Percentiles rank a stretch among this genome's conserved stretches.
Evolutionary conservation across 2,329 filamentous ascomycete genomes (phyloP).

Genomic region (Westerdykella sp.): DNA sequence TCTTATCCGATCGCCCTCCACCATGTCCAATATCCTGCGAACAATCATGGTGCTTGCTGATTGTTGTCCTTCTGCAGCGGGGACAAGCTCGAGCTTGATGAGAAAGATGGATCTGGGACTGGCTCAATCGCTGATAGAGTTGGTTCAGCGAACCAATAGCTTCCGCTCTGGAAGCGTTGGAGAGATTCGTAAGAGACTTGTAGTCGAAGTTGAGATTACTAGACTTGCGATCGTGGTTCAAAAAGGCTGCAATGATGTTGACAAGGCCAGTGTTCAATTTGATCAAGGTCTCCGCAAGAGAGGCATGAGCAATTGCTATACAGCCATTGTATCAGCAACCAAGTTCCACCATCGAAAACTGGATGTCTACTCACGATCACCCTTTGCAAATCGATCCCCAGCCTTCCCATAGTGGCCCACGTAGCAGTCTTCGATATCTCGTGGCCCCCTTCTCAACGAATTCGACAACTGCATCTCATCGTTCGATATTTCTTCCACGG

Average conservation of each 20-base stretch:
- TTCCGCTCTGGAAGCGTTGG: constrained; percentile 42
- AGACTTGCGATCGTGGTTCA: constrained; percentile 31
- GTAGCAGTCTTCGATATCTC: constrained; percentile 41
- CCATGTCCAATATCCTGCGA: constrained; percentile 5
- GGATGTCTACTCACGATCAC: constrained; percentile 37
- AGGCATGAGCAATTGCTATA: constrained; percentile 41
- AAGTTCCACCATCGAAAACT: constrained; percentile 1
- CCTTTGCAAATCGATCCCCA: constrained; percentile 38
- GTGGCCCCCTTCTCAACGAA: constrained; percentile 37
- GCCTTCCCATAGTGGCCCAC: constrained; percentile 32
- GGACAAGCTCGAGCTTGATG: constrained; percentile 16
- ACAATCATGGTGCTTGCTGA: constrained; percentile 16
- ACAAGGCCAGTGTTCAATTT: constrained; percentile 45
- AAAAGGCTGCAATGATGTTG: constrained; percentile 41
- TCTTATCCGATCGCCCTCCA: constrained; percentile 16
- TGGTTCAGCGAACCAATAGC: constrained; percentile 39
- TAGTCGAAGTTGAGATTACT: constrained; percentile 38
- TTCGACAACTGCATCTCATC: constrained; percentile 32
- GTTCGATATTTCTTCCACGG: constrained; percentile 16
- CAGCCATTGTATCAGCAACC: constrained; percentile 3
- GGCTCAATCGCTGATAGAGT: constrained; percentile 36
- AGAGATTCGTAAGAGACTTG: constrained; percentile 39
- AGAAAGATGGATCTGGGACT: constrained; percentile 29
- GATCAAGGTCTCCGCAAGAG: constrained; percentile 42
- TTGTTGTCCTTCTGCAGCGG: constrained; percentile 18